A percentile compares a stretch with the other conserved stretches of the same genome.
phyloP scores from a whole-genome alignment of 495 filamentous ascomycete species.

The Talaromyces trachyspermus region DNA sequence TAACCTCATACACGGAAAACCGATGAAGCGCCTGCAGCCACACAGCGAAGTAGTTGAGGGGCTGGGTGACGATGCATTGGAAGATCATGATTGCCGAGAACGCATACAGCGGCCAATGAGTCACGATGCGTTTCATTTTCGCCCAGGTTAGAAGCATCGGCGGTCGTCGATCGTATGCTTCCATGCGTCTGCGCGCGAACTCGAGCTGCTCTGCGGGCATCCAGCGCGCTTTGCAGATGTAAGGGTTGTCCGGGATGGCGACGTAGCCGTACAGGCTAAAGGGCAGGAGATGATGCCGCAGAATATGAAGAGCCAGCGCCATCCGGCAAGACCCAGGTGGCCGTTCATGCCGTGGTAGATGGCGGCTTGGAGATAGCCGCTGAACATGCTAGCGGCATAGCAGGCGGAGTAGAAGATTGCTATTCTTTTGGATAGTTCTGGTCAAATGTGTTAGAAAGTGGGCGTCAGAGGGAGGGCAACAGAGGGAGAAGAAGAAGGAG shows the following conservation, averaged over 20 bases:
- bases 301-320: conserved; percentile 62
- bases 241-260: conserved; percentile 6
- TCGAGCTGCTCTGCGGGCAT: neutral
- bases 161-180: conserved; percentile 2
- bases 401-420: conserved; percentile 31
- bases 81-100: conserved; percentile 4
- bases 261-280: conserved; percentile 7
- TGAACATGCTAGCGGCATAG: conserved; percentile 29
- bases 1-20: conserved; percentile 7
- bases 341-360: conserved; percentile 43
- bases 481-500: neutral
- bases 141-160: neutral
- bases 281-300: conserved; percentile 21
- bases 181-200: conserved; percentile 6
- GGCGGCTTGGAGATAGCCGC: conserved; percentile 26
- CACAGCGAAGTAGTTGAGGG: conserved; percentile 6
- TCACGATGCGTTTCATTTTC: conserved; percentile 7
- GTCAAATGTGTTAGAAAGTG: too few relatives aligned
- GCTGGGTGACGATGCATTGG: conserved; percentile 7
- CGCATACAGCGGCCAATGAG: conserved; percentile 8
- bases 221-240: conserved; percentile 6
- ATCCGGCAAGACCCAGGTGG: conserved; percentile 49
- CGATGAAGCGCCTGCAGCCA: conserved; percentile 6
- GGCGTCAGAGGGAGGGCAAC: neutral
- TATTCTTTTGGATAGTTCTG: conserved; percentile 40